Conservation (phyloP, 2,329 filamentous ascomycete genomes). For the Nemania sp. region DNA sequence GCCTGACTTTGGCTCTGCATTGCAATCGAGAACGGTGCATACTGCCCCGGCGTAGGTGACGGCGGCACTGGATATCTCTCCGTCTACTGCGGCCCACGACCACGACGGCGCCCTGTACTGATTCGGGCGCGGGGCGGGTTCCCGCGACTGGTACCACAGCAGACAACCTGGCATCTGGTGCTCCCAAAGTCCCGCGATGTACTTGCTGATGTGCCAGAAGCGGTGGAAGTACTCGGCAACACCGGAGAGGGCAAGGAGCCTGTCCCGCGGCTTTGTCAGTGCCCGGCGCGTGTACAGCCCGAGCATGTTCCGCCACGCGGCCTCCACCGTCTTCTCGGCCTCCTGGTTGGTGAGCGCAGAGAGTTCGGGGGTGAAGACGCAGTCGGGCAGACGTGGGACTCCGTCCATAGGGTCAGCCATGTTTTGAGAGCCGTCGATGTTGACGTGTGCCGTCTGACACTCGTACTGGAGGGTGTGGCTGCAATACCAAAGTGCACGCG, state of each 20-base stretch:
- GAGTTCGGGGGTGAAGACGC: too few relatives aligned
- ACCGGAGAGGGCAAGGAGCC: neutral
- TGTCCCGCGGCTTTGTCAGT: neutral
- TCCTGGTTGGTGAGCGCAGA: too few relatives aligned
- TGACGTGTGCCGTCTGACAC: too few relatives aligned
- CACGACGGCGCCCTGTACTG: neutral
- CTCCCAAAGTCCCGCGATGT: neutral
- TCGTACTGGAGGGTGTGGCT: too few relatives aligned
- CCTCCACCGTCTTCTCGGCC: neutral
- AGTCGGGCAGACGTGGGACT: neutral
- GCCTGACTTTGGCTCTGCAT: too few relatives aligned
- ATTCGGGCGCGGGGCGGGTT: neutral
- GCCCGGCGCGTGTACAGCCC: neutral
- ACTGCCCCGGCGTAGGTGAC: too few relatives aligned
- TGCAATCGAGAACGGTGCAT: too few relatives aligned
- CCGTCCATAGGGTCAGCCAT: too few relatives aligned
- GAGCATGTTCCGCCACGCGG: neutral
- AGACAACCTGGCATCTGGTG: too few relatives aligned
- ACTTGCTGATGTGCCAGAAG: neutral
- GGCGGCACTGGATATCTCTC: too few relatives aligned
- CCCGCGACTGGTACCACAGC: neutral
- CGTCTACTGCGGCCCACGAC: neutral
- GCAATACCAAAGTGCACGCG: too few relatives aligned
- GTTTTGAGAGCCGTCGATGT: too few relatives aligned
- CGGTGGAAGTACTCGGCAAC: neutral